Percentiles rank a stretch among this genome's conserved stretches.
Conservation (phyloP, 2,329 filamentous ascomycete species). For the Aureobasidium namibiae region DNA sequence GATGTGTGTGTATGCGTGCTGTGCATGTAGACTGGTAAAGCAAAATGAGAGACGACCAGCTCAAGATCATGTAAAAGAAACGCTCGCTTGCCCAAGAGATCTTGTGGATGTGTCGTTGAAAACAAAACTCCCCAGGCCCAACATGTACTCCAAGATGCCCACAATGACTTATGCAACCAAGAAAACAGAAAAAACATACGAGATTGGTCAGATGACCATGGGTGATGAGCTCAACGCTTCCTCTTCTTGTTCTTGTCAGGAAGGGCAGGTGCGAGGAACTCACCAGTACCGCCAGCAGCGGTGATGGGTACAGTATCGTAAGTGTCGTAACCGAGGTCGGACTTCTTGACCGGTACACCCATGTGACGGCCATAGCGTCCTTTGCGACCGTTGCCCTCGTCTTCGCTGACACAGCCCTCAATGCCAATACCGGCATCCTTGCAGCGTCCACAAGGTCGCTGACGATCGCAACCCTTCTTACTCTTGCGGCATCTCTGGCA, state of each 20-base stretch:
- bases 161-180: not conserved
- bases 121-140: not conserved
- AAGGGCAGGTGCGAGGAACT: conserved; percentile 27
- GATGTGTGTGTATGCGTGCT: not conserved
- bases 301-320: conserved; percentile 13
- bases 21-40: conserved; percentile 3
- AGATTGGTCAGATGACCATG: not conserved
- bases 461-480: conserved; percentile 97
- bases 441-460: conserved; percentile 90
- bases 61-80: not conserved
- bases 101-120: not conserved
- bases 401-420: conserved; percentile 93
- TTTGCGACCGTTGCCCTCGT: conserved; percentile 94
- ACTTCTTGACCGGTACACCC: conserved; percentile 59
- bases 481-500: conserved; percentile 98
- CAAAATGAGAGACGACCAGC: conserved; percentile 9
- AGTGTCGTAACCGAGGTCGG: conserved; percentile 17
- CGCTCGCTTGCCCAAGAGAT: conserved; percentile 9
- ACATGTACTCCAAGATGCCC: conserved; percentile 11
- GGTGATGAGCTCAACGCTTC: conserved; percentile 45
- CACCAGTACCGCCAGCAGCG: conserved; percentile 24
- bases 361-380: conserved; percentile 74
- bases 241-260: conserved; percentile 60
- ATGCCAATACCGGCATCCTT: conserved; percentile 89
- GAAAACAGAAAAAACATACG: conserved; percentile 8